A percentile compares a stretch with the other conserved stretches of the same genome.
Evolutionary conservation across 352 stramenopile genomes (phyloP).

Genomic region (Thalassiosira delicatula): DNA sequence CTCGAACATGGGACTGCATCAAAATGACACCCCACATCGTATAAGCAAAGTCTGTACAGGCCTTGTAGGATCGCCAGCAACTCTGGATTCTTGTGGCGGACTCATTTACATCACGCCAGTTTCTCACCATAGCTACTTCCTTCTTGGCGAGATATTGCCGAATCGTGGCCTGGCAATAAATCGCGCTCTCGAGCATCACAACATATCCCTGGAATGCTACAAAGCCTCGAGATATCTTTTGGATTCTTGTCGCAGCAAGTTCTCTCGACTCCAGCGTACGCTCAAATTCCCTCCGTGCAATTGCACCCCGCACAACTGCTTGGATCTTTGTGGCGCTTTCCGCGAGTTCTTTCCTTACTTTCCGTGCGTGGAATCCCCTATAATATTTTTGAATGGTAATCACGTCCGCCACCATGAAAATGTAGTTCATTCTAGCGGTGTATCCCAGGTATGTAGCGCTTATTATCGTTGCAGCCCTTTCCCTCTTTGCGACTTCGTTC

Average conservation of each 20-base stretch:
- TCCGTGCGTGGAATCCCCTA: background rate
- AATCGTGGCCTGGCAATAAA: conserved; percentile 19
- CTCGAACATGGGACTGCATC: background rate
- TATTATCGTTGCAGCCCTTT: conserved; percentile 34
- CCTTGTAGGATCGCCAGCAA: conserved; percentile 29
- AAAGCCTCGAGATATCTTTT: conserved; percentile 8
- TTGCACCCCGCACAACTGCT: background rate
- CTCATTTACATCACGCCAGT: no score
- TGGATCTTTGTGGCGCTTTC: conserved; percentile 12
- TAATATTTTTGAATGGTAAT: conserved; percentile 7
- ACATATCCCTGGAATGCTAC: background rate
- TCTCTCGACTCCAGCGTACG: background rate
- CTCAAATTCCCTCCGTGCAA: background rate
- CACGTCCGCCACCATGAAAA: background rate
- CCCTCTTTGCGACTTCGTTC: background rate
- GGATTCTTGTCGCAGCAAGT: background rate
- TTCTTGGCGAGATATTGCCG: conserved; percentile 22
- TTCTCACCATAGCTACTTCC: conserved; percentile 20
- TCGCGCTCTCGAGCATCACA: background rate
- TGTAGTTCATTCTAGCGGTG: conserved; percentile 21
- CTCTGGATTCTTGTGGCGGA: background rate
- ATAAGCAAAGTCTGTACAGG: conserved; percentile 2
- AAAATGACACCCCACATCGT: conserved; percentile 13
- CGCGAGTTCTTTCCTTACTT: background rate
- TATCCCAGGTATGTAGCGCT: conserved; percentile 5